Conservation (phyloP, 768 basidiomycete genomes). For the Agrocybe chaxingu region DNA sequence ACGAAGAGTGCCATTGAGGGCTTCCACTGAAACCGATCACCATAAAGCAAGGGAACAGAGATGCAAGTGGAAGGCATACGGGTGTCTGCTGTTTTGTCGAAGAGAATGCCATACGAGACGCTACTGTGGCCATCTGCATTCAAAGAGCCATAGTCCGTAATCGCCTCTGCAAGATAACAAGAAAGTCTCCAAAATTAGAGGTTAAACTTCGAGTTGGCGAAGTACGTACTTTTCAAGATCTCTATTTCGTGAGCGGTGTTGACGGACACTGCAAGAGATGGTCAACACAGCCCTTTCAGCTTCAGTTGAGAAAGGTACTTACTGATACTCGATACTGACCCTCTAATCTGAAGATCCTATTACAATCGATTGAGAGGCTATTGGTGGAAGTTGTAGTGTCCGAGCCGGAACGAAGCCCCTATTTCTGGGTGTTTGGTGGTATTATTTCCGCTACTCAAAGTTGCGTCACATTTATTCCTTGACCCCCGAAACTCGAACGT, state of each 20-base stretch:
- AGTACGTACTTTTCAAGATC: conserved; percentile 28
- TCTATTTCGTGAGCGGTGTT: conserved; percentile 34
- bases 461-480: too few species aligned
- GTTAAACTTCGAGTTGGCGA: not conserved
- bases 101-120: conserved; percentile 40
- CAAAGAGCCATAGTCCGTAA: conserved; percentile 37
- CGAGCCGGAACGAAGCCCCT: too few species aligned
- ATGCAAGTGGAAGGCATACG: conserved; percentile 23
- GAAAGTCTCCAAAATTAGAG: not conserved
- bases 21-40: conserved; percentile 34
- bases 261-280: conserved; percentile 15
- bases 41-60: not conserved
- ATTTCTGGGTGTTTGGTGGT: too few species aligned
- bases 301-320: not conserved
- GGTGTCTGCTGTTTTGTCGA: conserved; percentile 45
- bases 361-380: too few species aligned
- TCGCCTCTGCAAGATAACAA: conserved; percentile 28
- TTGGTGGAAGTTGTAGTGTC: too few species aligned
- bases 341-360: too few species aligned
- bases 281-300: not conserved
- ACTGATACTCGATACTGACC: not conserved
- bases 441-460: too few species aligned
- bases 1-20: conserved; percentile 45
- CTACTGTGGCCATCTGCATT: conserved; percentile 35
- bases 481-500: too few species aligned